Percentiles rank a stretch among this genome's conserved stretches.
Conservation (phyloP, 2,329 filamentous ascomycete species). For the Penicillium sp. region DNA sequence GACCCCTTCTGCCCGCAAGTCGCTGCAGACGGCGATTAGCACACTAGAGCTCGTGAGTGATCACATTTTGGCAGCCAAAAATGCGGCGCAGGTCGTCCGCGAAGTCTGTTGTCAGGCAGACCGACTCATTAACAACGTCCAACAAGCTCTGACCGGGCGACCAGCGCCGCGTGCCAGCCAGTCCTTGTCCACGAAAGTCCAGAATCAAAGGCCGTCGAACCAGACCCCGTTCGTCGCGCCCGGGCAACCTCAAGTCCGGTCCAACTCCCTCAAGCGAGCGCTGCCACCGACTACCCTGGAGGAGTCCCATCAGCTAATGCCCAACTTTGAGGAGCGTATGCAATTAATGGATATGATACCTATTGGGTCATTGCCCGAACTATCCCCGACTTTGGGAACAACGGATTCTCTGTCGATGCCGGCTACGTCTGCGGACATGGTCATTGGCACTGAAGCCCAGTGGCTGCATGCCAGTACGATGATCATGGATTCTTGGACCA, state of each 20-base stretch:
- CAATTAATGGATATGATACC: not conserved
- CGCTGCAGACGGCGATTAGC: constrained; percentile 34
- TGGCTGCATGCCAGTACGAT: not conserved
- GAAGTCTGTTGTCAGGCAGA: not conserved
- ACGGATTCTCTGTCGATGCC: not conserved
- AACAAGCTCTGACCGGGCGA: not conserved
- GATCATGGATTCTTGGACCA: not conserved
- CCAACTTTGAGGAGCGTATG: not conserved
- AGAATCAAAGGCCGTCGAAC: not conserved
- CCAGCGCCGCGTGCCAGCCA: not conserved
- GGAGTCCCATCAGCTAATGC: not conserved
- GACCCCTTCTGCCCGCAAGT: constrained; percentile 30
- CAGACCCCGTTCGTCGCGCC: not conserved
- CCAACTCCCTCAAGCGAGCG: not conserved
- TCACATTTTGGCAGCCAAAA: constrained; percentile 34
- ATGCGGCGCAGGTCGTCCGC: constrained; percentile 1
- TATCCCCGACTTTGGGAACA: not conserved
- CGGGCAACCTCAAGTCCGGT: not conserved
- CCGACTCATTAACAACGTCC: not conserved
- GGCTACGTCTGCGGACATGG: not conserved
- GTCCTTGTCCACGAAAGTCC: not conserved
- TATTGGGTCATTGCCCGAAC: not conserved
- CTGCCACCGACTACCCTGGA: not conserved
- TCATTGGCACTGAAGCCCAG: not conserved
- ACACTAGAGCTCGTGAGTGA: constrained; percentile 39